These are phyloP conservation scores for Pleurostoma richardsiae DNA, from an alignment of 2,329 filamentous ascomycete genomes.

Conservation along the genomic window DNA sequence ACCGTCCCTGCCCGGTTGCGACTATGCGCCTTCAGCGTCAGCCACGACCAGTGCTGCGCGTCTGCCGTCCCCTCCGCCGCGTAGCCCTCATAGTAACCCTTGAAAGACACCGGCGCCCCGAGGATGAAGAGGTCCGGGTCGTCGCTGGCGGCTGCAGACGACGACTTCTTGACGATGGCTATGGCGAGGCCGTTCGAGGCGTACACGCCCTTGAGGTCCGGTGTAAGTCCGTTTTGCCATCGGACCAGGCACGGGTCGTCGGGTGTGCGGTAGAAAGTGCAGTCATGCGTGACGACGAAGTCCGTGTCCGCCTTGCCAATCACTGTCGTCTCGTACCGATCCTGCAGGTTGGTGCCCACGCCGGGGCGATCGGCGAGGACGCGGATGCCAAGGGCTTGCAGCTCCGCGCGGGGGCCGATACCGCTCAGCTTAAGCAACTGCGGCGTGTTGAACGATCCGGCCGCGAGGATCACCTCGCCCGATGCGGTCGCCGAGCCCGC, in stretches of 20 bases:
- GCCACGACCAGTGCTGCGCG: constrained; percentile 36
- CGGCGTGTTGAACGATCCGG: constrained; percentile 48
- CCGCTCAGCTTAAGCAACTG: constrained; percentile 49
- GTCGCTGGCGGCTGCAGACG: constrained; percentile 16
- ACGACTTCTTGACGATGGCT: constrained; percentile 21
- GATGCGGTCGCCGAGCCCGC: constrained; percentile 29
- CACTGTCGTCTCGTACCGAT: constrained; percentile 46
- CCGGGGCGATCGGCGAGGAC: constrained; percentile 49
- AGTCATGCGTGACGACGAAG: constrained; percentile 28
- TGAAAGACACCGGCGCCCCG: constrained; percentile 31
- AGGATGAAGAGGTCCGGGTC: constrained; percentile 27
- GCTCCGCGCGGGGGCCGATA: constrained; percentile 33
- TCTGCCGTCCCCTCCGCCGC: constrained; percentile 20
- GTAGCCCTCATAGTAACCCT: constrained; percentile 33
- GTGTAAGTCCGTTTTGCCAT: constrained; percentile 12
- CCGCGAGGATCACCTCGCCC: constrained; percentile 44
- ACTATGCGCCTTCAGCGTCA: constrained; percentile 56
- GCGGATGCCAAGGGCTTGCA: constrained; percentile 30
- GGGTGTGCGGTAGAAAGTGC: constrained; percentile 24
- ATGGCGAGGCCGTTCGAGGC: constrained; percentile 25
- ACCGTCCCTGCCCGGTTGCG: constrained; percentile 60
- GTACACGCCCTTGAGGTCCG: constrained; percentile 21
- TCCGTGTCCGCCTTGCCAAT: constrained; percentile 33
- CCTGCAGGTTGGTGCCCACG: constrained; percentile 56
- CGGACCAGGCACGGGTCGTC: constrained; percentile 25